Percentiles rank a stretch among this genome's conserved stretches.
phyloP scores from a whole-genome alignment of 257 asterid genomes.

The Solanum neorickii region DNA sequence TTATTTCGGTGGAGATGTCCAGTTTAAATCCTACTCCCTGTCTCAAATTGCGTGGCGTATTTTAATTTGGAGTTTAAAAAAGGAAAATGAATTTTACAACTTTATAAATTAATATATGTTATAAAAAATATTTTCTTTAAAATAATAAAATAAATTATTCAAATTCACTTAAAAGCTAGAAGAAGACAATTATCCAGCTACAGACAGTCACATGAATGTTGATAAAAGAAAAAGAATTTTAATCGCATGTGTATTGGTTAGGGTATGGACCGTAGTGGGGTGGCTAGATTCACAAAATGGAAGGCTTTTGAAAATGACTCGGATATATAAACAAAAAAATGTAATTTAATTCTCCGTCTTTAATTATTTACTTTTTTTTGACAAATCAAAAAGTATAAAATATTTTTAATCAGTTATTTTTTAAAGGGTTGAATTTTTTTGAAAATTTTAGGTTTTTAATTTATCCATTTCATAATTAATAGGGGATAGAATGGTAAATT shows the following conservation, averaged over 20 bases:
- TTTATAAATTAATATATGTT: background rate
- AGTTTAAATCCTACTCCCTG: background rate
- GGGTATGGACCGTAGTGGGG: background rate
- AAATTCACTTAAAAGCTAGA: background rate
- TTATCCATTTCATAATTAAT: too few species aligned
- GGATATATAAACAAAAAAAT: too few species aligned
- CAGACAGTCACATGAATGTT: background rate
- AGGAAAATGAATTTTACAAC: background rate
- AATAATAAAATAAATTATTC: too few species aligned
- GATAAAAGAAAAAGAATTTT: too few species aligned
- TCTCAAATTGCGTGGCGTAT: background rate
- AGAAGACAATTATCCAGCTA: background rate
- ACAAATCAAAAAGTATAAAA: too few species aligned
- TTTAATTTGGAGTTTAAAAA: background rate
- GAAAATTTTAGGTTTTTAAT: too few species aligned
- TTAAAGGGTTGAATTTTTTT: too few species aligned
- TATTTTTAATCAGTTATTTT: too few species aligned
- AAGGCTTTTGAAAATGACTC: background rate
- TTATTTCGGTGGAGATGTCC: background rate
- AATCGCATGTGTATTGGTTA: background rate
- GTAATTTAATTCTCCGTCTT: too few species aligned
- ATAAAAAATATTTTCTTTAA: background rate
- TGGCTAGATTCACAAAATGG: background rate
- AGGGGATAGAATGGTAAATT: too few species aligned
- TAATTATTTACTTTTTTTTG: too few species aligned